Percentiles rank a stretch among this genome's conserved stretches.
Conservation (phyloP, 2,329 filamentous ascomycete species). For the Fusarium buharicum region DNA sequence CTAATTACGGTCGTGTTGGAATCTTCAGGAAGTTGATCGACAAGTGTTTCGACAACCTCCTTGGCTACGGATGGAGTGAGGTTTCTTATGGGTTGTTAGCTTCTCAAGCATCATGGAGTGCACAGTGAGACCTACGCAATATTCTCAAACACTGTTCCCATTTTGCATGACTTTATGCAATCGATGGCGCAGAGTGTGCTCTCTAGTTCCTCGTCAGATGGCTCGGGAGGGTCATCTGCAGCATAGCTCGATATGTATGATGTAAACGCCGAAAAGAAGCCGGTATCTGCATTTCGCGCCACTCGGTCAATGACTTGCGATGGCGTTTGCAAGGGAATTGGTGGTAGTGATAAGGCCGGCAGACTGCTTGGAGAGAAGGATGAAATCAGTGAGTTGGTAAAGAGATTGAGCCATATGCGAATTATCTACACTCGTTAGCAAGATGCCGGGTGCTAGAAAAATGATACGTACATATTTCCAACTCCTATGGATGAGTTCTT, state of each 20-base stretch:
- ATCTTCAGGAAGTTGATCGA: conserved; percentile 89
- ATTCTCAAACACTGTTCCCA: conserved; percentile 84
- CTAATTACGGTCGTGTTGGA: conserved; percentile 80
- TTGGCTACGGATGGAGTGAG: conserved; percentile 50
- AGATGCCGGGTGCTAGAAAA: background rate
- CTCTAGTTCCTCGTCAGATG: conserved; percentile 95
- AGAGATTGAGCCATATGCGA: conserved; percentile 93
- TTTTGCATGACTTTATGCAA: conserved; percentile 89
- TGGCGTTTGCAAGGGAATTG: conserved; percentile 89
- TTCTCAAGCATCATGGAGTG: background rate
- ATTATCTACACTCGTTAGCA: conserved; percentile 69
- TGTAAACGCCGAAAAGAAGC: conserved; percentile 92
- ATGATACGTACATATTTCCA: conserved; percentile 77
- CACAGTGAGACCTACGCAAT: conserved; percentile 69
- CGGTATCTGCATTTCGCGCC: conserved; percentile 78
- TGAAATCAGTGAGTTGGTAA: conserved; percentile 92
- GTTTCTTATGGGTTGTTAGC: conserved; percentile 45
- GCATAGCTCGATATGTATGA: conserved; percentile 99
- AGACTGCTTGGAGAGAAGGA: conserved; percentile 75
- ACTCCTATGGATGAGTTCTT: conserved; percentile 77
- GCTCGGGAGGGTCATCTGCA: conserved; percentile 95
- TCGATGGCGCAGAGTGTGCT: conserved; percentile 95
- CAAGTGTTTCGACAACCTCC: conserved; percentile 71
- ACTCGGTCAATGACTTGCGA: conserved; percentile 93
- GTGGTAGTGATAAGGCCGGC: conserved; percentile 74